phyloP scores from a whole-genome alignment of 139 green algal genomes.

The Desmodesmus armatus region DNA sequence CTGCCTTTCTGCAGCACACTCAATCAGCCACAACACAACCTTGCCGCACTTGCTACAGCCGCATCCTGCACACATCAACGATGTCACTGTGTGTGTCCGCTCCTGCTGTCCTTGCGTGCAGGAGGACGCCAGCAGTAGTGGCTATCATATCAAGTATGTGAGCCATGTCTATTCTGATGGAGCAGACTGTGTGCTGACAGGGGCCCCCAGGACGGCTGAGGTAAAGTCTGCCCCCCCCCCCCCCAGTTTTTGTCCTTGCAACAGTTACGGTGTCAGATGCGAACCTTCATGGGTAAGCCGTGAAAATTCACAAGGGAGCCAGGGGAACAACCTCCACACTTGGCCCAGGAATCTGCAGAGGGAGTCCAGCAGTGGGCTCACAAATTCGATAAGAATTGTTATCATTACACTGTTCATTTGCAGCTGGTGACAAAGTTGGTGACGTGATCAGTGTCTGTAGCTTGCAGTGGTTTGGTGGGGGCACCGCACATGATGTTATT shows the following conservation, averaged over 20 bases:
- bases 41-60: not conserved
- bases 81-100: not conserved
- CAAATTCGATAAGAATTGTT: too few relatives aligned
- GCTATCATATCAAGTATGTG: conserved; percentile 68
- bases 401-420: too few relatives aligned
- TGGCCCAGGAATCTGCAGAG: too few relatives aligned
- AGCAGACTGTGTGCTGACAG: conserved; percentile 77
- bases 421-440: too few relatives aligned
- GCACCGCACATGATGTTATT: too few relatives aligned
- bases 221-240: conserved; percentile 50
- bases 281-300: too few relatives aligned
- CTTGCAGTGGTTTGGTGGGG: too few relatives aligned
- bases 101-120: not conserved
- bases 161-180: conserved; percentile 71
- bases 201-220: conserved; percentile 63
- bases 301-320: too few relatives aligned
- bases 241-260: not conserved
- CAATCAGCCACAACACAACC: not conserved
- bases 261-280: not conserved
- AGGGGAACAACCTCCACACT: too few relatives aligned
- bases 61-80: not conserved
- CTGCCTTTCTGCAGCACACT: not conserved
- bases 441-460: too few relatives aligned
- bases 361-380: too few relatives aligned
- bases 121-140: conserved; percentile 54